Evolutionary conservation across 495 filamentous ascomycete genomes (phyloP).

Genomic region (Lasiosphaeriaceae sp.): DNA sequence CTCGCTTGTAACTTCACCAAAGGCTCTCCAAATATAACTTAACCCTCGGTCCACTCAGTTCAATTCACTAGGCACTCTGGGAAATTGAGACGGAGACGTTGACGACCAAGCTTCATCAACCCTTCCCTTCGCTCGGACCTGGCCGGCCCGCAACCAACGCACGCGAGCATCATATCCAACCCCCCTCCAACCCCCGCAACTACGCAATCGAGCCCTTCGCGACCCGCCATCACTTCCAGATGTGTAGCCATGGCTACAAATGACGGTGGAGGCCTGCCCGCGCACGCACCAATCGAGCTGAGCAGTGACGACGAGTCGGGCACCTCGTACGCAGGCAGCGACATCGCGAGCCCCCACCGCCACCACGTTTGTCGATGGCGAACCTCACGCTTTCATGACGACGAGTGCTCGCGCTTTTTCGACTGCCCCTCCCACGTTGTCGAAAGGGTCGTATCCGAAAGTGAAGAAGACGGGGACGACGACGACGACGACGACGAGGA

Average conservation of each 20-base stretch:
- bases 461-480: constrained; percentile 1
- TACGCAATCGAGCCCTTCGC: background rate
- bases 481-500: background rate
- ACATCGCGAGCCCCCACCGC: background rate
- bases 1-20: too few species aligned
- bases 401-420: constrained; percentile 41
- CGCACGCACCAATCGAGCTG: constrained; percentile 8
- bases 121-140: too few species aligned
- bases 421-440: constrained; percentile 41
- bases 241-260: constrained; percentile 21
- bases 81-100: too few species aligned
- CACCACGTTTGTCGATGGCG: constrained; percentile 26
- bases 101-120: too few species aligned
- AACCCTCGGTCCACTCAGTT: too few species aligned
- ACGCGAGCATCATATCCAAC: background rate
- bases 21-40: too few species aligned
- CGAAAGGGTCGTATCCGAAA: constrained; percentile 24
- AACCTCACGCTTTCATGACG: constrained; percentile 28
- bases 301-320: constrained; percentile 12
- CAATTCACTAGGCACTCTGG: too few species aligned
- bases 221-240: background rate
- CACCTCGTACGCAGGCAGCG: constrained; percentile 1
- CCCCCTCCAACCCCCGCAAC: background rate
- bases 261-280: constrained; percentile 10
- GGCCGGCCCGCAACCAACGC: background rate